Conservation (phyloP, 371 early-diverging fungal species). For the Apophysomyces ossiformis region DNA sequence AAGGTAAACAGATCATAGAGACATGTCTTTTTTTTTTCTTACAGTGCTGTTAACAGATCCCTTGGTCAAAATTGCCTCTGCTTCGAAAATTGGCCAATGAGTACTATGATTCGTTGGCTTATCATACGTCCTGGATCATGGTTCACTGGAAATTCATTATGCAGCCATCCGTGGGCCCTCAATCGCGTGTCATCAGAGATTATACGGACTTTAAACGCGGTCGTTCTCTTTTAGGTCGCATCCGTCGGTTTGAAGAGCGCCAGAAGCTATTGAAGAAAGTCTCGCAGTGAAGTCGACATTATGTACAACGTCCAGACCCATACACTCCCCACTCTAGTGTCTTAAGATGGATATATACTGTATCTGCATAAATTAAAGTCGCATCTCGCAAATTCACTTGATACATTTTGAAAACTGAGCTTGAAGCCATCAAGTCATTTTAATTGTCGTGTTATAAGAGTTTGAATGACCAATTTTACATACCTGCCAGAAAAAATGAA, state of each 20-base stretch:
- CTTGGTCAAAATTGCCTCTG: slow-evolving; percentile 90
- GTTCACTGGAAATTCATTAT: slow-evolving; percentile 86
- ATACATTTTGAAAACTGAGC: no score
- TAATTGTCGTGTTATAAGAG: no score
- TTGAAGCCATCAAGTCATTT: no score
- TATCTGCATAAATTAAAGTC: no score
- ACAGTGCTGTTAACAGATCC: slow-evolving; percentile 54
- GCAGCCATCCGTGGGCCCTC: slow-evolving; percentile 75
- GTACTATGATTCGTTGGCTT: slow-evolving; percentile 86
- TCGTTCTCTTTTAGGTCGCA: slow-evolving; percentile 51
- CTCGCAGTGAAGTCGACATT: background rate
- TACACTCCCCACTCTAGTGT: background rate
- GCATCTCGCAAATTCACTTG: no score
- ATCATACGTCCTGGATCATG: slow-evolving; percentile 89
- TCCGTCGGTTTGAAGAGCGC: slow-evolving; percentile 27
- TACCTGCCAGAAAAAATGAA: no score
- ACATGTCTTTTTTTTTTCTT: background rate
- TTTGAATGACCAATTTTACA: no score
- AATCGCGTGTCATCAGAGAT: slow-evolving; percentile 79
- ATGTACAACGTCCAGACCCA: background rate
- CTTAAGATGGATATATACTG: background rate
- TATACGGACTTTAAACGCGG: slow-evolving; percentile 74
- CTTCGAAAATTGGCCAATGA: slow-evolving; percentile 85
- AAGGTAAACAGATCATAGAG: slow-evolving; percentile 41
- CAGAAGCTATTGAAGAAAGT: background rate